phyloP scores from a whole-genome alignment of 192 early-diverging fungal species.

The Pecoramyces ruminantium region DNA sequence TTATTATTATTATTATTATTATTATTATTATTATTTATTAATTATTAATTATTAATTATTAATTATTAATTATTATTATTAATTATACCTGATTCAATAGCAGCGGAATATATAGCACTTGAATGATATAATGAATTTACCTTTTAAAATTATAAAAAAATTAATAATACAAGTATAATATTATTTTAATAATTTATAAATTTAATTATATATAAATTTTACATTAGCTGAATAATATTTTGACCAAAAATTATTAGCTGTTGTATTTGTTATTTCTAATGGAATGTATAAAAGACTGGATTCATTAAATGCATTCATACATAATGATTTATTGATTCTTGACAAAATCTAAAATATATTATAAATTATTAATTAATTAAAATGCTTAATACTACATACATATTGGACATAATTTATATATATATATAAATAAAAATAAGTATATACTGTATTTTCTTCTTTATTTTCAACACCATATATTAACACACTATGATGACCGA shows the following conservation, averaged over 20 bases:
- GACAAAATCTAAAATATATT: background rate
- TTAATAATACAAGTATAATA: background rate
- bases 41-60: too few relatives aligned
- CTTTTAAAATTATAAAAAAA: background rate
- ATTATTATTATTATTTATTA: too few relatives aligned
- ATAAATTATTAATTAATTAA: too few relatives aligned
- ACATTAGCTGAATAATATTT: background rate
- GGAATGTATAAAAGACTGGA: background rate
- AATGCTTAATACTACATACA: too few relatives aligned
- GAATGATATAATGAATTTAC: background rate
- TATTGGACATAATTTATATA: too few relatives aligned
- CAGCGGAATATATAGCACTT: background rate
- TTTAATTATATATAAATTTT: background rate
- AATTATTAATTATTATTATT: background rate
- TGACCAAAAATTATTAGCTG: background rate
- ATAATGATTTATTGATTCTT: background rate
- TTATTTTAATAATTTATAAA: background rate
- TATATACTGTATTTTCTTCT: background rate
- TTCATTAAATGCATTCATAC: background rate
- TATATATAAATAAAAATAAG: too few relatives aligned
- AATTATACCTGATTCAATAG: background rate
- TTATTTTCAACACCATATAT: background rate
- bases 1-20: too few relatives aligned
- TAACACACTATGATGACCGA: background rate
- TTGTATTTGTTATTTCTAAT: background rate